Evolutionary conservation across 192 early-diverging fungal genomes (phyloP), one percentile per base, ranked within the genome.

Genomic region (Pilobolus umbonatus): DNA sequence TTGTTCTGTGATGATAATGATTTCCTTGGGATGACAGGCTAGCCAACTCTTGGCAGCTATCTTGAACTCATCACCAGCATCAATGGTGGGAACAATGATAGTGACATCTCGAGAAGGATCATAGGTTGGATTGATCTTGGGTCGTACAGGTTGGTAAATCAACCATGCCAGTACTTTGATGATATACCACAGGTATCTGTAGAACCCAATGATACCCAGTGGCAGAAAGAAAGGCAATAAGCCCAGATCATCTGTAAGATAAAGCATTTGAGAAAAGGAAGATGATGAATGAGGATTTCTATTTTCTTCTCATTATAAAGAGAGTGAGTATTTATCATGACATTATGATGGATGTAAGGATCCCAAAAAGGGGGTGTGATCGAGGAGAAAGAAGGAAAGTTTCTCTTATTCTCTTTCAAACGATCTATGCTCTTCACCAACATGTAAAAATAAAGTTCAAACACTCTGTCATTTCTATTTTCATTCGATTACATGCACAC

Each of bases 51-150:
- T 61, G 9, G 82, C 62, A 24, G 81, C 81, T 45, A 76, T 58
- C 31, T 80, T 76, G 69, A 82, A 82, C 55, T 83, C 80, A 11
- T 75, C 80, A 24, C 81, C 81, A 2, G 80, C 78, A 63, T 83
- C 81, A 56, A 83, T 83, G 22, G 81, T 83, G 2, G 80, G 78
- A 15, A 83, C 80, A 36, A 83, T 29, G 48, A 83, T 82, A 15
- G 81, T 83, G 3, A 83, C 81, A 29, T 83, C 80, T 24, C 75
- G 59, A n/a, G 49, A 49, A 1, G 80, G 38, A 38, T 7, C 52
- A 55, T 76, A 81, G 8, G 71, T 65, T 19, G 81, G 80, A 5
- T 70, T 45, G 5, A 46, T 57, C 21, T 65, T 64, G 1, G 81
- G 81, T 38, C 61, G 35, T 19, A 77, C 62, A 3, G 81, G 81